Evolutionary conservation across 2,329 filamentous ascomycete species (phyloP), one percentile per base, ranked within the genome.

Genomic region (Ilyonectria mors-panacis): DNA sequence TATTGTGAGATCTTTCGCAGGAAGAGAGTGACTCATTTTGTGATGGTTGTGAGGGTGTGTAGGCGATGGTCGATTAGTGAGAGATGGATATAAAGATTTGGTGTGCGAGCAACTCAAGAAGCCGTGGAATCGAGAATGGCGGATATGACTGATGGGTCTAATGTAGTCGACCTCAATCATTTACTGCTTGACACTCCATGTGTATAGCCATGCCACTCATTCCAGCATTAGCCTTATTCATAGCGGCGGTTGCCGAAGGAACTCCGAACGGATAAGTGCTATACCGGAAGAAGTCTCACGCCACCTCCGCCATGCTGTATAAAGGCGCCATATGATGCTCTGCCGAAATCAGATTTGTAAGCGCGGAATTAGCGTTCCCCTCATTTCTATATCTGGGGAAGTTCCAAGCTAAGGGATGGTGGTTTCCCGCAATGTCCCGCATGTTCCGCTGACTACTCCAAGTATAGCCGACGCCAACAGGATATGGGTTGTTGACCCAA

Each of bases 1-100:
- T 65, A 89, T 89, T 3, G 89, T 93, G 26, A 93, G 84, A 78
- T 93, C 87, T 19, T 64, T 66, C 8, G 64, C 19, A 8, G 65
- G 67, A 19, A 19, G 64, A 42, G 55, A 61, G 30, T 54, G 28
- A 45, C 44, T 62, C 63, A 66, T 66, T 30, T 53, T 60, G 23
- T 13, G 37, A 17, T 39, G 37, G 37, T 39, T 15, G 35, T 37
- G 35, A 37, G 6, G 37, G 30, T 33, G n/a, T 8, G 21, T 30
- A 19, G 17, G 21, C 12, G 39, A 30, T 23, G 21, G 28, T 15
- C 10, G 28, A 37, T 35, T 23, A 1, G 10, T 23, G 15, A n/a
- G 28, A 37, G 7, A 42, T 26, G 48, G 30, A 7, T 17, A 6
- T 39, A 13, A 3, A 15, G 17, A 39, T 15, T 15, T 17, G 1